phyloP scores from a whole-genome alignment of 495 filamentous ascomycete species.

The Penicillium egyptiacum region DNA sequence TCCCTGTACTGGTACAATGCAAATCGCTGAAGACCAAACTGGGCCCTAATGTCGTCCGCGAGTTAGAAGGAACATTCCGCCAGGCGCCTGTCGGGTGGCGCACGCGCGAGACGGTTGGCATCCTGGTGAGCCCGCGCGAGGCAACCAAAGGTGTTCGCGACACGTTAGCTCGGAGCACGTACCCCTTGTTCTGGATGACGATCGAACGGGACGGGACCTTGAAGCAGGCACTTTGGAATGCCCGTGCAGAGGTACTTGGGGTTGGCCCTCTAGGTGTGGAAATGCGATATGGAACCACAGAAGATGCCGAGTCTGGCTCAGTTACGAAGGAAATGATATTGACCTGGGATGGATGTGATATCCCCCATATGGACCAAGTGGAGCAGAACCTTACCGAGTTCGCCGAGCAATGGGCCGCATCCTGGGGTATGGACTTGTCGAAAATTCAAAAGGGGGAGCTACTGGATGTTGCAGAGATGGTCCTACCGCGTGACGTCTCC shows the following conservation, averaged over 20 bases:
- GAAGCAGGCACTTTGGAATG: constrained; percentile 46
- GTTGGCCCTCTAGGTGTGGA: constrained; percentile 64
- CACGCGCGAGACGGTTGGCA: constrained; percentile 56
- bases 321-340: constrained; percentile 43
- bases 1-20: constrained; percentile 78
- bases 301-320: constrained; percentile 13
- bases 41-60: constrained; percentile 68
- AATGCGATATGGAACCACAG: constrained; percentile 43
- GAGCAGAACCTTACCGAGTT: constrained; percentile 28
- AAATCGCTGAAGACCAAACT: constrained; percentile 61
- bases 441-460: constrained; percentile 26
- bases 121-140: constrained; percentile 58
- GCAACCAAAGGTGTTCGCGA: constrained; percentile 62
- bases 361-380: constrained; percentile 41
- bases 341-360: constrained; percentile 58
- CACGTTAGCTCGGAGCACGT: constrained; percentile 62
- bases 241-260: constrained; percentile 59
- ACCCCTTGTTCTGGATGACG: constrained; percentile 63
- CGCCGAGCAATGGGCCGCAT: constrained; percentile 36
- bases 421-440: constrained; percentile 28
- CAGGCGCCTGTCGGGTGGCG: constrained; percentile 70
- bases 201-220: constrained; percentile 41
- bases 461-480: constrained; percentile 35
- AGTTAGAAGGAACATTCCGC: constrained; percentile 79
- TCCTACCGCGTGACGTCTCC: constrained; percentile 30